Evolutionary conservation across 495 filamentous ascomycete genomes (phyloP).

Genomic region (Hyaloscypha bicolor): DNA sequence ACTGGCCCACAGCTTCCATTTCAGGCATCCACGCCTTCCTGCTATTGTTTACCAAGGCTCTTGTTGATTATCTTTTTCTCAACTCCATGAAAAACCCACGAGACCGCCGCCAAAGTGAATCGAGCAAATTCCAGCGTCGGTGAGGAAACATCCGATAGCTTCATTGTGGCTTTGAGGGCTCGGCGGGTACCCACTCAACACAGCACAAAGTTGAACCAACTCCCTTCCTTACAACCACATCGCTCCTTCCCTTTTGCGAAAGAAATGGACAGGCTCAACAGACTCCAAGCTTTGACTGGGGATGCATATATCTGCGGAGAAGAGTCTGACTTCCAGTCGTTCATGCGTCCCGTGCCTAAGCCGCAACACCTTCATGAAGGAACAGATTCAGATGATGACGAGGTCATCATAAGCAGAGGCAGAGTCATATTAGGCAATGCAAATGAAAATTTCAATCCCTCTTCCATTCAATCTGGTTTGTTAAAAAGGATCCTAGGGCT

Average conservation of each 20-base stretch:
- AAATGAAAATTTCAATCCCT: not conserved
- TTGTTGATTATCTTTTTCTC: not conserved
- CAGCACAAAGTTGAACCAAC: not conserved
- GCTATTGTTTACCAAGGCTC: not conserved
- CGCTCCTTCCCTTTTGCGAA: not conserved
- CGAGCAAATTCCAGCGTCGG: not conserved
- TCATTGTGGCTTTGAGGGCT: not conserved
- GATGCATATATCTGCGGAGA: conserved; percentile 6
- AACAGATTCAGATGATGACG: conserved; percentile 31
- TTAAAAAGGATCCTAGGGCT: not conserved
- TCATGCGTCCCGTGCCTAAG: not conserved
- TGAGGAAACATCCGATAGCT: not conserved
- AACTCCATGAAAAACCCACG: not conserved
- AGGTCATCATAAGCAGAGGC: conserved; percentile 2
- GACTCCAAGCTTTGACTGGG: conserved; percentile 21
- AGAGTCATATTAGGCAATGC: not conserved
- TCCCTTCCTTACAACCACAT: not conserved
- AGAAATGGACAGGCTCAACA: conserved; percentile 24
- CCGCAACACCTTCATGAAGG: conserved; percentile 28
- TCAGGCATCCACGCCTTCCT: not conserved
- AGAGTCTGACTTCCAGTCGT: not conserved
- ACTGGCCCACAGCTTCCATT: not conserved
- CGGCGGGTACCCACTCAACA: not conserved
- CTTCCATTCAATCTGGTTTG: not conserved
- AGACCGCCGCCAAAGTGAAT: not conserved